Conservation (phyloP, 1,284 basidiomycete species). For the Exsudoporus floridanus region DNA sequence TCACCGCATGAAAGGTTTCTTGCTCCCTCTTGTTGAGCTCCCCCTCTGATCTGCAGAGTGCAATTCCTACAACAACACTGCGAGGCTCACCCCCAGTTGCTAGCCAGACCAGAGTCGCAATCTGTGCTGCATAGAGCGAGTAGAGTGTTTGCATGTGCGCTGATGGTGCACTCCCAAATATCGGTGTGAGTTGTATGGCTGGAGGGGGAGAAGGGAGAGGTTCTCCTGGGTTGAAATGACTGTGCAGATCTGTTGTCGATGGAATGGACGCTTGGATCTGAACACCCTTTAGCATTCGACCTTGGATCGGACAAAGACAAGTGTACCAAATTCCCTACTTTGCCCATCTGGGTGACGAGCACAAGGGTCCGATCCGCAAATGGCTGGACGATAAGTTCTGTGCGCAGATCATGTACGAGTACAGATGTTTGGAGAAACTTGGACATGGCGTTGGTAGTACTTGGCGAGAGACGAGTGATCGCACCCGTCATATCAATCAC, state of each 20-base stretch:
- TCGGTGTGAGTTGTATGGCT: constrained; percentile 68
- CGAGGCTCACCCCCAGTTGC: constrained; percentile 44
- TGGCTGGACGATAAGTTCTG: constrained; percentile 74
- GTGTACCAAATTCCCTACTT: constrained; percentile 81
- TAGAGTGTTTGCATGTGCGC: constrained; percentile 69
- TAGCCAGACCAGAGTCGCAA: constrained; percentile 82
- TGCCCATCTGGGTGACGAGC: constrained; percentile 82
- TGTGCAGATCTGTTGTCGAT: constrained; percentile 53
- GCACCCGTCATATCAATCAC: constrained; percentile 8
- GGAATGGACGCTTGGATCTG: constrained; percentile 82
- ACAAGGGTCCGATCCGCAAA: constrained; percentile 81
- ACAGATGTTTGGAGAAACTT: constrained; percentile 40
- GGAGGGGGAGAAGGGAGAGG: constrained; percentile 67
- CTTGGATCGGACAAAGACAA: constrained; percentile 2
- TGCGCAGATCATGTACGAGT: constrained; percentile 55
- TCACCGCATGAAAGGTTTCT: constrained; percentile 61
- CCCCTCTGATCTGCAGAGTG: constrained; percentile 47
- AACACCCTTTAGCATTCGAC: constrained; percentile 1
- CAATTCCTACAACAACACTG: constrained; percentile 68
- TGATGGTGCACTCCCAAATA: constrained; percentile 73
- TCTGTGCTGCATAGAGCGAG: constrained; percentile 81
- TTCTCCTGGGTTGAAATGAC: constrained; percentile 34
- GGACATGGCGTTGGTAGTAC: constrained; percentile 16
- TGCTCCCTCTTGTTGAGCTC: constrained; percentile 49
- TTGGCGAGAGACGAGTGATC: not conserved